Base-by-base conservation (phyloP, 768 basidiomycete species). In the Amanita pseudoporphyria region DNA sequence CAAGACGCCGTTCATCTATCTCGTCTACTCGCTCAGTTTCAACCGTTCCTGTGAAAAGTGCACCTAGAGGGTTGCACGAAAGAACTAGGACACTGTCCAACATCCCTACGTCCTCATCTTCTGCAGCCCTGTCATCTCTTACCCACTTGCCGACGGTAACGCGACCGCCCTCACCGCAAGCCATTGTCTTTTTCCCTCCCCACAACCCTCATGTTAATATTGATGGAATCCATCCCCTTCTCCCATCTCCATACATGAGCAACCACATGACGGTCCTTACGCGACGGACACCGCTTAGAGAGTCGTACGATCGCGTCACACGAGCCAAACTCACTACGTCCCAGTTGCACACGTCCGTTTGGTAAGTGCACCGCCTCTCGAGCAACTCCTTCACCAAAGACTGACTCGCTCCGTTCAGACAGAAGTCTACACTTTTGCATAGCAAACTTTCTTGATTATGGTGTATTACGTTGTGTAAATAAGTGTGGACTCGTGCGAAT, bases 261-360 rank as follows among this genome's bases (percentile, higher is more conserved):
- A 77, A 81, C 51, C 87, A 89, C 52, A 68, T 87, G 62, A 83
- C 83, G 16, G 75, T 85, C 41, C 67, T 87, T 28, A 68, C 74
- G 14, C 72, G 80, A 62, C 73, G 81, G 44, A 78, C 74, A 45
- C 84, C 87, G 19, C 67, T 88, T 50, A 71, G 76, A 56, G 86
- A 86, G 61, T 78, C 82, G 19, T 80, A 78, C 57, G 85, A 87
- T 51, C 73, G 82, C 45, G 79, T 86, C 32, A 68, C 74, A 49
- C 64, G 68, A 37, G 83, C 81, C 22, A 84, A 80, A 67, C 64
- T 69, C 43, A 56, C 57, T 40, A 62, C 58, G 49, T 54, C 50
- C 54, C 62, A 59, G 21, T 36, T 14, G 18, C 10, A n/a, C 43
- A 44, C 28, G 43, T 5, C 22, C 19, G 19, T 45, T 45, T 31